Percentiles rank a stretch among this genome's conserved stretches.
phyloP scores from a whole-genome alignment of 148 eudicot species.

The Camellia sinensis region DNA sequence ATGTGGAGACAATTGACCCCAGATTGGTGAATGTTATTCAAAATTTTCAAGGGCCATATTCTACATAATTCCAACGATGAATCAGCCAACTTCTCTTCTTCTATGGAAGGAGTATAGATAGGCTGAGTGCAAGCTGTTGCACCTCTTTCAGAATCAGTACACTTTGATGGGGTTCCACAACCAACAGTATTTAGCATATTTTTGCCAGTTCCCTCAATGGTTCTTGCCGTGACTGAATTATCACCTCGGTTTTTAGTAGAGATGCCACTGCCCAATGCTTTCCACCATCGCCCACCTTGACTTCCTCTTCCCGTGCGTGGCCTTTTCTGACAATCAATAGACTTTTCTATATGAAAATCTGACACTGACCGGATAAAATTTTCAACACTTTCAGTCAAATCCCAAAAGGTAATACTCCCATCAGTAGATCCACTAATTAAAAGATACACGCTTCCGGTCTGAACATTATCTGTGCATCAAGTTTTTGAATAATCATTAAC shows the following conservation, averaged over 20 bases:
- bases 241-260: conserved; percentile 20
- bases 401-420: conserved; percentile 96
- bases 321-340: conserved; percentile 67
- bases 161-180: conserved; percentile 25
- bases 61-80: conserved; percentile 28
- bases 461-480: conserved; percentile 44
- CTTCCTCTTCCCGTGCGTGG: conserved; percentile 99
- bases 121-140: conserved; percentile 16
- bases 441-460: conserved; percentile 50
- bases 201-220: conserved; percentile 12
- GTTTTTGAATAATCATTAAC: background rate
- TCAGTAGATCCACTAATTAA: conserved; percentile 87
- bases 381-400: conserved; percentile 65
- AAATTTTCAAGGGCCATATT: conserved; percentile 50
- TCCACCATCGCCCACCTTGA: conserved; percentile 99
- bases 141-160: conserved; percentile 15
- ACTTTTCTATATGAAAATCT: conserved; percentile 49
- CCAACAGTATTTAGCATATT: conserved; percentile 17
- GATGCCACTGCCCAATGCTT: conserved; percentile 37
- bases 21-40: conserved; percentile 78
- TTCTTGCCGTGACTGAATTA: conserved; percentile 21
- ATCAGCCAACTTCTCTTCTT: conserved; percentile 31
- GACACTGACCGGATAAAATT: conserved; percentile 54
- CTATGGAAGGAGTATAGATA: conserved; percentile 23
- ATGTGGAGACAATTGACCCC: conserved; percentile 89